Evolutionary conservation across 2,329 filamentous ascomycete genomes (phyloP).

Genomic region (Alternaria consortialis): DNA sequence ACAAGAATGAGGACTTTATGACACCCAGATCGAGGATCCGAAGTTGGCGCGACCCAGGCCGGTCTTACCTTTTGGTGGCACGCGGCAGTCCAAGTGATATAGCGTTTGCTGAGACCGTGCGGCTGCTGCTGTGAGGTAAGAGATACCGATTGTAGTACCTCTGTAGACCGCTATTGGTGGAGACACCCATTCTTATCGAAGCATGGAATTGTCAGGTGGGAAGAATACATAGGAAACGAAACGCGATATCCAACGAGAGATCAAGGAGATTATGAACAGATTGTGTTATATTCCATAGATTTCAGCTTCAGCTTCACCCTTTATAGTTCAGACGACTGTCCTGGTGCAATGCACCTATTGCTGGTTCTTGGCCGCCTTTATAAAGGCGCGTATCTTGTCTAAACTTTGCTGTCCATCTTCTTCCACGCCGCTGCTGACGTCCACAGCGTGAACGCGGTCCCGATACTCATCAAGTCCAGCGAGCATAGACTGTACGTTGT

Average conservation of each 20-base stretch:
- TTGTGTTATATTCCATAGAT: neutral
- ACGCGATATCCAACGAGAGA: neutral
- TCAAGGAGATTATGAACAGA: neutral
- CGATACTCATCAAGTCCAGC: constrained; percentile 67
- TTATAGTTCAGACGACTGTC: neutral
- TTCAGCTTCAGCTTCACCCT: neutral
- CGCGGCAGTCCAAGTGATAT: constrained; percentile 21
- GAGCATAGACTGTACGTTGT: constrained; percentile 77
- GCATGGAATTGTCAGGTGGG: neutral
- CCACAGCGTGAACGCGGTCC: constrained; percentile 78
- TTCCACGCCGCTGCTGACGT: constrained; percentile 95
- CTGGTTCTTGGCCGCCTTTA: constrained; percentile 69
- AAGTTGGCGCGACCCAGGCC: neutral
- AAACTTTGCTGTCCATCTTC: constrained; percentile 78
- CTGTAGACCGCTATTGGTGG: neutral
- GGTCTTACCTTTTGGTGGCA: constrained; percentile 24
- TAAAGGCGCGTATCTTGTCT: constrained; percentile 81
- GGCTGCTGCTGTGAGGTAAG: constrained; percentile 17
- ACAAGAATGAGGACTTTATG: neutral
- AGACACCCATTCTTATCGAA: neutral
- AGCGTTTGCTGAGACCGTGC: constrained; percentile 3
- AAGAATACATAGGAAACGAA: neutral
- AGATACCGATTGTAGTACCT: constrained; percentile 6
- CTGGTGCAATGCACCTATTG: neutral
- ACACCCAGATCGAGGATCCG: neutral